Evolutionary conservation across 2,329 filamentous ascomycete genomes (phyloP), one percentile per base, ranked within the genome.

Genomic region (Alternaria atra): DNA sequence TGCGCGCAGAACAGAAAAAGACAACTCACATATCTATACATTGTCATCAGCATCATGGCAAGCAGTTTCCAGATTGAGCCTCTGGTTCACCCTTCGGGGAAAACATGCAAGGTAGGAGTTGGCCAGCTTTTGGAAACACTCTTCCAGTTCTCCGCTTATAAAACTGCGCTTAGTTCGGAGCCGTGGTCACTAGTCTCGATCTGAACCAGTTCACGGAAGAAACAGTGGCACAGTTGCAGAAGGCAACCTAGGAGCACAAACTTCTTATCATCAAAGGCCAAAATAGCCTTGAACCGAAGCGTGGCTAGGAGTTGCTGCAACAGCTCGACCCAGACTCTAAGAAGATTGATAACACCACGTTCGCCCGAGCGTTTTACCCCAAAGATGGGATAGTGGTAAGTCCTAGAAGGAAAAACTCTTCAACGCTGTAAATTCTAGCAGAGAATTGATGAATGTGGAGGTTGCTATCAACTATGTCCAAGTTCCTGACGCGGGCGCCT

Each of bases 261-360:
- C 55, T 57, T 23, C 39, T 57, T 27, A 35, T 57, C 23, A 57
- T 57, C 39, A 52, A 52, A 57, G 55, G 55, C 8, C 47, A 57
- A 35, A 15, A 52, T 25, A 20, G 52, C n/a, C 55, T 57, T 0
- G 39, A 57, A 25, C 39, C 37, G 37, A 57, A 52, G 29, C 46
- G 55, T 23, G 30, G 46, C 23, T 52, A 39, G 47, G 55, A 57
- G 27, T 37, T 57, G 27, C 46, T 57, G 3, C 39, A 37, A 27
- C 13, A 52, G 39, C 47, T 57, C 6, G 47, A 57, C 25, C 55
- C 55, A 15, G 47, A 57, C 23, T 44, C 30, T 27, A 27, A 34
- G 7, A 57, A 56, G 44, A 56, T 56, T 32, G 44, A 56, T 3
- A 50, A 56, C 29, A 34, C 44, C 5, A 34, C 43, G 15, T 56